Evolutionary conservation across 2,329 filamentous ascomycete species (phyloP).

Genomic region (Paraphaeosphaeria sporulosa): DNA sequence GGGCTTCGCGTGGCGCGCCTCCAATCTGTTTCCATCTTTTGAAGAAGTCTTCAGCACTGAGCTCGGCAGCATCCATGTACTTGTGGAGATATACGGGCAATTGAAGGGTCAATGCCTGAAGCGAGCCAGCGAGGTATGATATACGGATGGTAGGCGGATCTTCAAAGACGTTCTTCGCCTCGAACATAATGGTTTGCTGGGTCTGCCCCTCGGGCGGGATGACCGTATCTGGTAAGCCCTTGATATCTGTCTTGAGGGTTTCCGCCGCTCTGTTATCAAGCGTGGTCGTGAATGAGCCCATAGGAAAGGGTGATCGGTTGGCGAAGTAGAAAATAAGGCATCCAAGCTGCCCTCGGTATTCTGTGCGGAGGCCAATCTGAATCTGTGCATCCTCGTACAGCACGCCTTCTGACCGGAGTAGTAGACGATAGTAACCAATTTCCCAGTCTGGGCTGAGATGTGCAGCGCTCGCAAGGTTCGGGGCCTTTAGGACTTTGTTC

Average conservation of each 20-base stretch:
- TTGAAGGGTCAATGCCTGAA: constrained; percentile 91
- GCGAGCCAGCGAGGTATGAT: constrained; percentile 89
- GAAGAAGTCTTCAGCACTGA: constrained; percentile 94
- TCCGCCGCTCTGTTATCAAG: constrained; percentile 76
- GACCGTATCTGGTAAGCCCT: constrained; percentile 84
- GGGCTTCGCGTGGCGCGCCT: constrained; percentile 83
- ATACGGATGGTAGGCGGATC: constrained; percentile 91
- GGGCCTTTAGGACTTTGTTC: constrained; percentile 67
- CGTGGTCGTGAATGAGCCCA: constrained; percentile 93
- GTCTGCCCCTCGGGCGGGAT: constrained; percentile 79
- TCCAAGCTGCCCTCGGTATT: constrained; percentile 94
- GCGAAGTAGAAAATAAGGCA: constrained; percentile 95
- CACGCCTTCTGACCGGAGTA: constrained; percentile 82
- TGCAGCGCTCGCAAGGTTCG: constrained; percentile 89
- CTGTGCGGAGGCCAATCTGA: constrained; percentile 88
- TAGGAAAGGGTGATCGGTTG: constrained; percentile 86
- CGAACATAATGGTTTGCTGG: constrained; percentile 94
- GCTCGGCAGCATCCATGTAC: constrained; percentile 92
- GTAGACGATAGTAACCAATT: constrained; percentile 81
- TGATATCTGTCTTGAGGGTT: constrained; percentile 82
- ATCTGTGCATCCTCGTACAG: constrained; percentile 95
- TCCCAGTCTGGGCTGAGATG: constrained; percentile 97
- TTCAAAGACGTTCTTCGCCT: constrained; percentile 80
- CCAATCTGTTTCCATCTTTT: constrained; percentile 99
- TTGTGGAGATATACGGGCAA: constrained; percentile 90